Evolutionary conservation across 2,329 filamentous ascomycete genomes (phyloP), one percentile per base, ranked within the genome.

Genomic region (Ascochyta clinopodiicola): DNA sequence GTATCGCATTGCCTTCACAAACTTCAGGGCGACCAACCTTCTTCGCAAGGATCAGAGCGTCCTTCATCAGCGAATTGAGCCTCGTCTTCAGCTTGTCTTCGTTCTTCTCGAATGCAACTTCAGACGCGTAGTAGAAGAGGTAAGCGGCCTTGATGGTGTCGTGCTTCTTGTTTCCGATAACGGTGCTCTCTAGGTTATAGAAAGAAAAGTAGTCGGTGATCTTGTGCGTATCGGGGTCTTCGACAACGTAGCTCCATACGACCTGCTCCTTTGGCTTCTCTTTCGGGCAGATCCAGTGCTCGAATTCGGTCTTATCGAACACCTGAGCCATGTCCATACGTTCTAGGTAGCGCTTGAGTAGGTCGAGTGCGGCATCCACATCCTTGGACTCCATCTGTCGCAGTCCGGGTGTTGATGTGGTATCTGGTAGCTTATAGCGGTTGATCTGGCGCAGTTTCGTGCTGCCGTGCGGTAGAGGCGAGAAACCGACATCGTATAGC

Each of bases 161-260:
- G 78, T 96, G 89, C 74, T 90, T 90, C 40, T 85, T 80, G 71
- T 92, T 87, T 64, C 89, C 88, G 68, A 99, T 96, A 55, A 97
- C 90, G 1, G 92, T 95, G 15, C 92, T 96, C 74, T 96, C 92
- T 31, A 99, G 88, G 71, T 87, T 88, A 82, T 98, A 99, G 80
- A 98, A 99, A 34, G 92, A 97, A 79, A 97, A 89, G 79, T 96
- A 97, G 77, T 99, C 95, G 34, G 92, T 97, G 70, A 99, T 91
- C 67, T 92, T 92, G 59, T 90, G 85, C 45, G 88, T 86, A 42
- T 86, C 66, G 0, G 82, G 77, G 48, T 89, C 84, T 73, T 85
- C 94, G 13, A 96, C 91, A 9, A 99, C 94, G 64, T 96, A 98
- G 2, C 88, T 88, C 91, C 92, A 99, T 13, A 98, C 88, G 8